Evolutionary conservation across 1,284 basidiomycete species (phyloP).

Genomic region (Cutaneotrichosporon sp.): DNA sequence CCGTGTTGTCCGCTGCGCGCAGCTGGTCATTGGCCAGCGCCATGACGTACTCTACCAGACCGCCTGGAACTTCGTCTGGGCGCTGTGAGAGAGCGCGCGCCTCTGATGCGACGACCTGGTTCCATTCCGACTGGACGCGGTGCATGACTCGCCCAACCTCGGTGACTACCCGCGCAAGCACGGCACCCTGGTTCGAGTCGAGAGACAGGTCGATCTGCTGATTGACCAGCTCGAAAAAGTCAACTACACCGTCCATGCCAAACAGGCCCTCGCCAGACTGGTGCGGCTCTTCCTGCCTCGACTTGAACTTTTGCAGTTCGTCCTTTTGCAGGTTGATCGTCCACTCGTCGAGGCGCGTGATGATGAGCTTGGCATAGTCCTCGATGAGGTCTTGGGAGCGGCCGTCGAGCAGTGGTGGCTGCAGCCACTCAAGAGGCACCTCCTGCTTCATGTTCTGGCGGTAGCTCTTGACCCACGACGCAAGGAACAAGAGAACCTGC

Average conservation of each 20-base stretch:
- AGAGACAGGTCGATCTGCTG: slow-evolving; percentile 93
- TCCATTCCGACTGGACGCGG: slow-evolving; percentile 83
- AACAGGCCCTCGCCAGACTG: slow-evolving; percentile 83
- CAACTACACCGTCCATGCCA: slow-evolving; percentile 84
- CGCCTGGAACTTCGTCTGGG: slow-evolving; percentile 80
- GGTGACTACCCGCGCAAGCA: slow-evolving; percentile 82
- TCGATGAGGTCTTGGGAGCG: slow-evolving; percentile 91
- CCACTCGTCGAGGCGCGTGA: slow-evolving; percentile 97
- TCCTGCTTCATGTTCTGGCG: slow-evolving; percentile 90
- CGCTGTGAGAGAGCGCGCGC: slow-evolving; percentile 81
- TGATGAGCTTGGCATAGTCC: slow-evolving; percentile 88
- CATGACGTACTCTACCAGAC: slow-evolving; percentile 92
- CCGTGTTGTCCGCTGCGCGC: slow-evolving; percentile 89
- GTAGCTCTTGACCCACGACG: slow-evolving; percentile 94
- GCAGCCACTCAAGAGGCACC: slow-evolving; percentile 71
- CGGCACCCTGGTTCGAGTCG: slow-evolving; percentile 91
- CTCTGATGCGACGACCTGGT: slow-evolving; percentile 74
- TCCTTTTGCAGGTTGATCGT: slow-evolving; percentile 87
- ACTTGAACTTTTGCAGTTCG: slow-evolving; percentile 78
- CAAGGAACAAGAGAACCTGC: slow-evolving; percentile 73
- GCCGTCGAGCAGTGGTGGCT: slow-evolving; percentile 84
- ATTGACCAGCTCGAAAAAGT: slow-evolving; percentile 97
- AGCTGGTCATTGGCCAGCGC: slow-evolving; percentile 98
- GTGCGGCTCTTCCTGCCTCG: slow-evolving; percentile 80
- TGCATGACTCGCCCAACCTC: slow-evolving; percentile 89